A percentile compares a stretch with the other conserved stretches of the same genome.
phyloP scores from a whole-genome alignment of 129 eudicot genomes.

The Erigeron canadensis region DNA sequence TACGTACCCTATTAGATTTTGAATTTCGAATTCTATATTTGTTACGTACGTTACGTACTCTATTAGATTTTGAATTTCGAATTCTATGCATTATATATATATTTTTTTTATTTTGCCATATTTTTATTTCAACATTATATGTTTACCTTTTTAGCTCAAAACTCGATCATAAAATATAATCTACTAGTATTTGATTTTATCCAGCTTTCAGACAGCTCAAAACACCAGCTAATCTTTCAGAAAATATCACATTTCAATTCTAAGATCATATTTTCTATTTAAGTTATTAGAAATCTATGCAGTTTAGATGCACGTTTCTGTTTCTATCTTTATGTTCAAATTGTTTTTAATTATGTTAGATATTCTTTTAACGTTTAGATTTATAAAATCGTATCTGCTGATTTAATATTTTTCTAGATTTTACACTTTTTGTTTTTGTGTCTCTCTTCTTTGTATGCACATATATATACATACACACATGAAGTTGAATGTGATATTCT shows the following conservation, averaged over 20 bases:
- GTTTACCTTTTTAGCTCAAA: not conserved
- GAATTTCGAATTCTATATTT: too few relatives aligned
- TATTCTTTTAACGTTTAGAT: slow-evolving; percentile 10
- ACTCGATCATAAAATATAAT: not conserved
- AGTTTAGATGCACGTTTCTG: slow-evolving; percentile 35
- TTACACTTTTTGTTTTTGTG: not conserved
- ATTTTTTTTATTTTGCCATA: too few relatives aligned
- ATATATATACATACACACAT: slow-evolving; percentile 13
- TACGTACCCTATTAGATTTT: too few relatives aligned
- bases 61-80: slow-evolving; percentile 59
- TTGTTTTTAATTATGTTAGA: not conserved
- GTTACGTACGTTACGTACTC: too few relatives aligned
- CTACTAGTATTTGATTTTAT: slow-evolving; percentile 29
- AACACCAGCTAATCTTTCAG: slow-evolving; percentile 14
- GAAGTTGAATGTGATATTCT: slow-evolving; percentile 16
- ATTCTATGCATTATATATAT: slow-evolving; percentile 13
- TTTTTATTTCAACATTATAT: too few relatives aligned
- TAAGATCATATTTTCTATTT: slow-evolving; percentile 21
- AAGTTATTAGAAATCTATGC: slow-evolving; percentile 25
- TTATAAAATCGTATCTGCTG: slow-evolving; percentile 23
- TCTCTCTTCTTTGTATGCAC: too few relatives aligned
- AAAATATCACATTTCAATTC: too few relatives aligned
- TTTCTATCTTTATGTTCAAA: not conserved
- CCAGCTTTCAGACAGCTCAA: slow-evolving; percentile 43
- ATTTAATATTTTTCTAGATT: not conserved